Percentiles rank a stretch among this genome's conserved stretches.
These are phyloP conservation scores for Calonectria montana DNA, from an alignment of 2,329 filamentous ascomycete genomes.

Conservation along the genomic window DNA sequence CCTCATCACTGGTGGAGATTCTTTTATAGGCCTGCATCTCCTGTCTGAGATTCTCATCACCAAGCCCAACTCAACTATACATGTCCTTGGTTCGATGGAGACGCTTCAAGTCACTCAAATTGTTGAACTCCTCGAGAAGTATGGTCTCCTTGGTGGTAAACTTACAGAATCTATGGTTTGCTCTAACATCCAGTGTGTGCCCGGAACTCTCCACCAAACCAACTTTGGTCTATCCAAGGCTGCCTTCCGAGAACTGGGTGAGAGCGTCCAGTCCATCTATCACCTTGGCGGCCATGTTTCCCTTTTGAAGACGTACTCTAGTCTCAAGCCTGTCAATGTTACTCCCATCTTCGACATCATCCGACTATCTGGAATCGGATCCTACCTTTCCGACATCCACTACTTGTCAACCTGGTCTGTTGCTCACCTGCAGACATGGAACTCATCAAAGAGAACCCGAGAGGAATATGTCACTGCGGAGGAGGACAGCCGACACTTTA, in stretches of 20 bases:
- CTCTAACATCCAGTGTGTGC: conserved; percentile 25
- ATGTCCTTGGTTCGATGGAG: conserved; percentile 35
- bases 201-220: conserved; percentile 32
- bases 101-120: conserved; percentile 25
- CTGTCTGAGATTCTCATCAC: conserved; percentile 32
- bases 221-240: conserved; percentile 39
- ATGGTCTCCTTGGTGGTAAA: conserved; percentile 29
- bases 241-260: conserved; percentile 37
- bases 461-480: conserved; percentile 30
- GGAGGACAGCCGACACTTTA: conserved; percentile 36
- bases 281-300: conserved; percentile 43
- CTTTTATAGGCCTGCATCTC: conserved; percentile 36
- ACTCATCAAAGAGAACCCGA: conserved; percentile 29
- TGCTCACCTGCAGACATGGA: conserved; percentile 41
- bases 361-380: conserved; percentile 34
- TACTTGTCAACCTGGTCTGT: conserved; percentile 40
- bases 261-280: conserved; percentile 38
- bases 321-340: conserved; percentile 37
- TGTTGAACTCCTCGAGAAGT: conserved; percentile 30
- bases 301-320: conserved; percentile 39
- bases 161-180: conserved; percentile 24
- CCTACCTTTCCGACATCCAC: conserved; percentile 36
- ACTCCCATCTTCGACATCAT: conserved; percentile 39
- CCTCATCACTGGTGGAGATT: conserved; percentile 35
- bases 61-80: conserved; percentile 23